Evolutionary conservation across 176 grass and related monocot species (phyloP).

Genomic region (Sorghum bicolor): Sorghum_bicolor_NCBIv3 NC_012872.2:54489001-54489500

Average conservation of each 20-base stretch:
- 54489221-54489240: too few relatives aligned
- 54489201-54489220: conserved; percentile 95
- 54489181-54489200: too few relatives aligned
- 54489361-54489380: background rate
- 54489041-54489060: too few relatives aligned
- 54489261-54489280: conserved; percentile 93
- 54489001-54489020: too few relatives aligned
- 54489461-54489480: background rate
- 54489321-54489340: conserved; percentile 97
- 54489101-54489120: too few relatives aligned
- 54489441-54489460: background rate
- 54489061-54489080: too few relatives aligned
- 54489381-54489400: background rate
- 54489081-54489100: too few relatives aligned
- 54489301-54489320: conserved; percentile 93
- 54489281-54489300: conserved; percentile 83
- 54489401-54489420: background rate
- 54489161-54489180: too few relatives aligned
- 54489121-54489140: too few relatives aligned
- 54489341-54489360: conserved; percentile 41
- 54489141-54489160: too few relatives aligned
- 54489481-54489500: conserved; percentile 1
- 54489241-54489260: too few relatives aligned
- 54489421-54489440: background rate
- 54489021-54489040: too few relatives aligned